Evolutionary conservation across 2,329 filamentous ascomycete species (phyloP).

Genomic region (Pestalotiopsis fici): DNA sequence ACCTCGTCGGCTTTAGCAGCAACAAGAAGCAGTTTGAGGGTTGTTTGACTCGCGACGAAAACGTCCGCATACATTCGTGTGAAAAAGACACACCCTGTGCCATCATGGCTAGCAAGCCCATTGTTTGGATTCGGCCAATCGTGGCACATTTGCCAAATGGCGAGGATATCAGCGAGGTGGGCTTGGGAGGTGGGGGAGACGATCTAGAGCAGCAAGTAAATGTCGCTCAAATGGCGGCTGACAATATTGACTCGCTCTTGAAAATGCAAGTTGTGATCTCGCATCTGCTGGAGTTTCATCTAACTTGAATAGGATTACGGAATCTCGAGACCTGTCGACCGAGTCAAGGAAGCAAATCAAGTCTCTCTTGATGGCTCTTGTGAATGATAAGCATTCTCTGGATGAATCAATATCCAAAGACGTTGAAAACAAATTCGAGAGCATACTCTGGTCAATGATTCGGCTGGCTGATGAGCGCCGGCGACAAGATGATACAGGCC

Average conservation of each 20-base stretch:
- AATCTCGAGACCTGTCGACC: slow-evolving; percentile 14
- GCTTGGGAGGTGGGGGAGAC: slow-evolving; percentile 76
- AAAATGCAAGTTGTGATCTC: slow-evolving; percentile 30
- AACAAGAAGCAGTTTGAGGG: slow-evolving; percentile 72
- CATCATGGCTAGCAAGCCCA: slow-evolving; percentile 44
- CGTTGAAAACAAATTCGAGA: slow-evolving; percentile 25
- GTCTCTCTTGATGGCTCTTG: slow-evolving; percentile 16
- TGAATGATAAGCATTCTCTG: slow-evolving; percentile 29
- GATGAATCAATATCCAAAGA: slow-evolving; percentile 32
- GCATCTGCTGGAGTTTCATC: too few species aligned
- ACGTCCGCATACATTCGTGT: slow-evolving; percentile 79
- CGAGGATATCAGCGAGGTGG: slow-evolving; percentile 68
- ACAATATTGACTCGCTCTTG: slow-evolving; percentile 52
- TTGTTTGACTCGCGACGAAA: slow-evolving; percentile 66
- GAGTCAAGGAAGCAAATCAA: slow-evolving; percentile 23
- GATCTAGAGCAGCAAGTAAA: slow-evolving; percentile 71
- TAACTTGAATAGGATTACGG: slow-evolving; percentile 18
- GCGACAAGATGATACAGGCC: slow-evolving; percentile 2
- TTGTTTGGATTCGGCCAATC: slow-evolving; percentile 79
- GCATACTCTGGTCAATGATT: slow-evolving; percentile 23
- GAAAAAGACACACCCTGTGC: slow-evolving; percentile 70
- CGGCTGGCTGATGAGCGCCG: slow-evolving; percentile 2
- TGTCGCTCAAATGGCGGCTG: slow-evolving; percentile 58
- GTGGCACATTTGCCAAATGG: slow-evolving; percentile 65
- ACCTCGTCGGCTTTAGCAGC: slow-evolving; percentile 71